phyloP scores from a whole-genome alignment of 2,329 filamentous ascomycete genomes.

The Neurospora sp. region DNA sequence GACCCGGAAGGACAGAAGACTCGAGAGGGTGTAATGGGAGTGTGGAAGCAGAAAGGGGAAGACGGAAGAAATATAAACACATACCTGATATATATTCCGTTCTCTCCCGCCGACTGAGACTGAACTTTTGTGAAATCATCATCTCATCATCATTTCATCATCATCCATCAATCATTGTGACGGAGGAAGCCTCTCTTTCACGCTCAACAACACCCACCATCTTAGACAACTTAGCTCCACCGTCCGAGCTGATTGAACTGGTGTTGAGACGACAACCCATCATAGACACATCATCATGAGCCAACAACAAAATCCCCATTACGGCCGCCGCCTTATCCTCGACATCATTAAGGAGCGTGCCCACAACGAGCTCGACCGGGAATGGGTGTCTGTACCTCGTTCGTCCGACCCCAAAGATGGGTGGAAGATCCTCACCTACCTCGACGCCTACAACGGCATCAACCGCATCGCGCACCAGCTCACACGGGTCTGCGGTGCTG shows the following conservation, averaged over 20 bases:
- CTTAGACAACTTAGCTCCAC: neutral
- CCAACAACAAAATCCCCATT: constrained; percentile 9
- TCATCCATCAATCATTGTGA: neutral
- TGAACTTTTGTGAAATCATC: neutral
- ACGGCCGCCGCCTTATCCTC: constrained; percentile 25
- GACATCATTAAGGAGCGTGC: constrained; percentile 30
- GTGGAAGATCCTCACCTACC: constrained; percentile 28
- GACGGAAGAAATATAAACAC: neutral
- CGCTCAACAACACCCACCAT: neutral
- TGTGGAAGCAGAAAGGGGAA: neutral
- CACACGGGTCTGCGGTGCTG: constrained; percentile 19
- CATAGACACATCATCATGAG: neutral
- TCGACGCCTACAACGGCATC: constrained; percentile 29
- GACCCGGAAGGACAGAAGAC: neutral
- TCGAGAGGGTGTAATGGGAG: neutral
- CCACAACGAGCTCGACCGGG: constrained; percentile 22
- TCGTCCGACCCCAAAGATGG: constrained; percentile 28
- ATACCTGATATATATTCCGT: neutral
- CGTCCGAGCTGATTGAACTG: neutral
- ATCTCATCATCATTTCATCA: neutral
- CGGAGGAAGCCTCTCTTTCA: neutral
- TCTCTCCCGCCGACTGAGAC: neutral
- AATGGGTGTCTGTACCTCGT: constrained; percentile 26
- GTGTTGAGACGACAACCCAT: neutral
- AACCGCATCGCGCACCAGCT: constrained; percentile 29